Conservation (phyloP, 1,139 yeast species). For the Diutina rugosa region DNA sequence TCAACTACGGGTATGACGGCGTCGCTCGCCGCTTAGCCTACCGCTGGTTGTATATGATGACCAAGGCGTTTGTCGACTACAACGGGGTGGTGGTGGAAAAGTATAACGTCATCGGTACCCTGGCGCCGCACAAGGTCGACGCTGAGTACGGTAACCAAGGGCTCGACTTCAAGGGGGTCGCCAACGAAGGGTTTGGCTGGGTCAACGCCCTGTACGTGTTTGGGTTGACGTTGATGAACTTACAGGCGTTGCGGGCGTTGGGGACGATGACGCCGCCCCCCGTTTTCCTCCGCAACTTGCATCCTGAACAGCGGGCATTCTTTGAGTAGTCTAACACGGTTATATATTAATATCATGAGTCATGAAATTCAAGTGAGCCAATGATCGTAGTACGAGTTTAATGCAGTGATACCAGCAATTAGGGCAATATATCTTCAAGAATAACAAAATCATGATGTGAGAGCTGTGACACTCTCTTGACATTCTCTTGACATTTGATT, state of each 20-base stretch:
- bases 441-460: too few species aligned
- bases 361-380: too few species aligned
- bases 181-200: conserved; percentile 97
- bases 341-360: too few species aligned
- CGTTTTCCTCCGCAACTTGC: conserved; percentile 43
- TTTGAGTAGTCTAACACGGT: background rate
- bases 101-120: conserved; percentile 75
- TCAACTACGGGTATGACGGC: conserved; percentile 56
- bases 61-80: conserved; percentile 84
- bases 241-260: conserved; percentile 61
- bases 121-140: conserved; percentile 82
- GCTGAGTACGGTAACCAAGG: conserved; percentile 99
- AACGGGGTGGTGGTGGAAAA: conserved; percentile 95
- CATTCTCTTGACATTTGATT: too few species aligned
- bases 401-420: too few species aligned
- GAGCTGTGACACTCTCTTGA: too few species aligned
- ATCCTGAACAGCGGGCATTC: background rate
- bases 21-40: conserved; percentile 64
- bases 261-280: conserved; percentile 78
- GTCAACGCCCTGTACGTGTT: conserved; percentile 77
- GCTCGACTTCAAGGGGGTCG: conserved; percentile 81
- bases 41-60: conserved; percentile 84
- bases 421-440: too few species aligned
- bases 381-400: too few species aligned
- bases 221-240: conserved; percentile 60